These are phyloP conservation scores for Ophiosphaerella narmari DNA, from an alignment of 2,329 filamentous ascomycete genomes.

Conservation along the genomic window DNA sequence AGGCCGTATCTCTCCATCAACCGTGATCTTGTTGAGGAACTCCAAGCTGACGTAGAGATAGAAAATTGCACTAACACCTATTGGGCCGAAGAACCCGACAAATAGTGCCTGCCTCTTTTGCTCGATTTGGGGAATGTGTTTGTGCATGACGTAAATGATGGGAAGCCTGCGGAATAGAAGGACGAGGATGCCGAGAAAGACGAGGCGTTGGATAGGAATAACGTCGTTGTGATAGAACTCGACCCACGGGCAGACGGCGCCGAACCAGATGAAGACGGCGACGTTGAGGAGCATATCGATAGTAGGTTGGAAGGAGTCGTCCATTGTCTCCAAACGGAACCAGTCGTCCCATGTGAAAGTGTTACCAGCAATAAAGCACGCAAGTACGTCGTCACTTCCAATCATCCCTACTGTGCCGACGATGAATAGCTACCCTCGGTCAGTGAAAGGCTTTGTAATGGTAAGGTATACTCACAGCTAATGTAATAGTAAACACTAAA, in stretches of 20 bases:
- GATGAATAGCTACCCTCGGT: constrained; percentile 68
- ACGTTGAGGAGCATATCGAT: constrained; percentile 95
- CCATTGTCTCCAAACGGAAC: constrained; percentile 86
- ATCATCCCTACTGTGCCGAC: constrained; percentile 85
- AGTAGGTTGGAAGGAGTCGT: constrained; percentile 91
- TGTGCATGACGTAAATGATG: constrained; percentile 74
- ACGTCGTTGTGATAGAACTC: constrained; percentile 69
- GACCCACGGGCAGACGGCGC: constrained; percentile 78
- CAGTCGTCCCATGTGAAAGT: constrained; percentile 77
- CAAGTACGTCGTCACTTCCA: constrained; percentile 86
- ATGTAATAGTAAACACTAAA: constrained; percentile 80
- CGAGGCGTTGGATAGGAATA: constrained; percentile 73
- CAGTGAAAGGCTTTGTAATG: not conserved
- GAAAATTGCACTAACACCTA: constrained; percentile 88
- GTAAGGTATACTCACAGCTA: constrained; percentile 62
- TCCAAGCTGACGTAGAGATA: constrained; percentile 83
- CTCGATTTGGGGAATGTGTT: constrained; percentile 78
- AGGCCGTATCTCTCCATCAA: constrained; percentile 63
- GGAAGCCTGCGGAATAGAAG: constrained; percentile 78
- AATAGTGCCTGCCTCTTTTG: constrained; percentile 76
- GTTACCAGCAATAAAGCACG: constrained; percentile 91
- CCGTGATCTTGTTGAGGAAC: constrained; percentile 65
- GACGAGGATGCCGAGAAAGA: constrained; percentile 75
- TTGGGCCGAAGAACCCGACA: constrained; percentile 90
- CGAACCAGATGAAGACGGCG: constrained; percentile 78